These are phyloP conservation scores for Xylariomycetidae sp. DNA, from an alignment of 2,329 filamentous ascomycete genomes.

Conservation along the genomic window DNA sequence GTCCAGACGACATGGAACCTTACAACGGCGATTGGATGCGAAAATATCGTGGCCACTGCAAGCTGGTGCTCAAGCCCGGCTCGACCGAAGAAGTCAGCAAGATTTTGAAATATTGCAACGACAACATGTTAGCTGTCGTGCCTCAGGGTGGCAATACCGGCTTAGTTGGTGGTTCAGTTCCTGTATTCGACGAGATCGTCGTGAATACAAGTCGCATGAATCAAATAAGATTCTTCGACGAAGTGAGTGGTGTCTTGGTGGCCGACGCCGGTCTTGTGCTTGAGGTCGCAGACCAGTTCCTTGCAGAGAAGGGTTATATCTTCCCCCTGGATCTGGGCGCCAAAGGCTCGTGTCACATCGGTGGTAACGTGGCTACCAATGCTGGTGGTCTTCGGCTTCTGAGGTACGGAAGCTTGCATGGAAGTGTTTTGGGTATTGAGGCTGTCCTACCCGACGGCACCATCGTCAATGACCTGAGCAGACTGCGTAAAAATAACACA, in stretches of 20 bases:
- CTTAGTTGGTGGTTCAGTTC: conserved; percentile 89
- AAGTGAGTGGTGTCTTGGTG: conserved; percentile 85
- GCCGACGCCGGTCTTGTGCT: conserved; percentile 89
- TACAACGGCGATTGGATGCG: conserved; percentile 99
- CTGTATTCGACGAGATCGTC: conserved; percentile 97
- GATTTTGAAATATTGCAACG: conserved; percentile 92
- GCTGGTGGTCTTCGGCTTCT: conserved; percentile 86
- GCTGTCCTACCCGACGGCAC: conserved; percentile 92
- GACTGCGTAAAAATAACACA: conserved; percentile 95
- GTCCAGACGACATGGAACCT: conserved; percentile 74
- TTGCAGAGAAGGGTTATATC: conserved; percentile 78
- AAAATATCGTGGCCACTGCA: conserved; percentile 90
- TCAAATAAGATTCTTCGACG: conserved; percentile 84
- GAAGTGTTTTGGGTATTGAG: conserved; percentile 86
- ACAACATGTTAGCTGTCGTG: conserved; percentile 85
- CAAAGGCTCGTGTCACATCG: conserved; percentile 94
- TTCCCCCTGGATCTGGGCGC: conserved; percentile 97
- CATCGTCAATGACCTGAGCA: conserved; percentile 82
- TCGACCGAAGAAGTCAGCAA: conserved; percentile 85
- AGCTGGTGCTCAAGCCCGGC: conserved; percentile 79
- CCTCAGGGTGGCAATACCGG: conserved; percentile 97
- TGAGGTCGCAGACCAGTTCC: conserved; percentile 80
- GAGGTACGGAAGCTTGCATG: conserved; percentile 91
- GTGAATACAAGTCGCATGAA: conserved; percentile 90
- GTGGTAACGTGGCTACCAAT: conserved; percentile 94